A percentile compares a stretch with the other conserved stretches of the same genome.
Evolutionary conservation across 164 flowering plant species (phyloP).

Genomic region (Dillenia suffruticosa): DNA sequence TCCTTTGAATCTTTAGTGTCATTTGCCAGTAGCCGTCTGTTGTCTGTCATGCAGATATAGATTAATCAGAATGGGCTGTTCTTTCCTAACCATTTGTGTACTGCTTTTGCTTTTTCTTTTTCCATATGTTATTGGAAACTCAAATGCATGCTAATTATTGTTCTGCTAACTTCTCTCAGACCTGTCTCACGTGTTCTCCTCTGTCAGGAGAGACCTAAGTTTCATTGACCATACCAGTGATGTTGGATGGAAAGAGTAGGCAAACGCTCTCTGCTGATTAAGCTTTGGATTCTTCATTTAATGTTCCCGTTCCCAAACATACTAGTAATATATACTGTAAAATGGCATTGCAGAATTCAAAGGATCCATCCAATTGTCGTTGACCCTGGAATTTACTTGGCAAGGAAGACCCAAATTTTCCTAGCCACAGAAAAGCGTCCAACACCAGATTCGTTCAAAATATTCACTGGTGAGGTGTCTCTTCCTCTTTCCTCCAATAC

Average conservation of each 20-base stretch:
- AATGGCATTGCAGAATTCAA: slow-evolving; percentile 40
- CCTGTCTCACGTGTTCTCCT: slow-evolving; percentile 79
- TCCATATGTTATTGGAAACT: too few relatives aligned
- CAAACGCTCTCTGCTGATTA: slow-evolving; percentile 18
- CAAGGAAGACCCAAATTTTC: slow-evolving; percentile 74
- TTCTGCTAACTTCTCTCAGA: slow-evolving; percentile 45
- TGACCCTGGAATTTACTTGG: slow-evolving; percentile 76
- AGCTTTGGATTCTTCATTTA: not conserved
- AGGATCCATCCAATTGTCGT: slow-evolving; percentile 72
- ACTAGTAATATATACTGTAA: not conserved
- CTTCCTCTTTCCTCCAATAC: not conserved
- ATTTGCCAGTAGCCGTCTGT: too few relatives aligned
- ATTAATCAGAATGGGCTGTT: too few relatives aligned
- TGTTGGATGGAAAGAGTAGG: slow-evolving; percentile 99
- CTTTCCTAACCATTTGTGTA: too few relatives aligned
- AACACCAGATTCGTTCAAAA: slow-evolving; percentile 77
- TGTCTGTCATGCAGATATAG: too few relatives aligned
- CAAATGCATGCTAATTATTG: not conserved
- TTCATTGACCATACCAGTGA: slow-evolving; percentile 95
- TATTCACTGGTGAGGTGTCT: slow-evolving; percentile 74
- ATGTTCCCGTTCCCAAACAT: too few relatives aligned
- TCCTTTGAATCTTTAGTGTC: too few relatives aligned
- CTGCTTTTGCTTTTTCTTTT: too few relatives aligned
- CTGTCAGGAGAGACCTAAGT: slow-evolving; percentile 73
- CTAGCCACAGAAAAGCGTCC: slow-evolving; percentile 81